Percentiles rank a stretch among this genome's conserved stretches.
These are phyloP conservation scores for Penicillium sp. DNA, from an alignment of 2,329 filamentous ascomycete genomes.

Conservation along the genomic window DNA sequence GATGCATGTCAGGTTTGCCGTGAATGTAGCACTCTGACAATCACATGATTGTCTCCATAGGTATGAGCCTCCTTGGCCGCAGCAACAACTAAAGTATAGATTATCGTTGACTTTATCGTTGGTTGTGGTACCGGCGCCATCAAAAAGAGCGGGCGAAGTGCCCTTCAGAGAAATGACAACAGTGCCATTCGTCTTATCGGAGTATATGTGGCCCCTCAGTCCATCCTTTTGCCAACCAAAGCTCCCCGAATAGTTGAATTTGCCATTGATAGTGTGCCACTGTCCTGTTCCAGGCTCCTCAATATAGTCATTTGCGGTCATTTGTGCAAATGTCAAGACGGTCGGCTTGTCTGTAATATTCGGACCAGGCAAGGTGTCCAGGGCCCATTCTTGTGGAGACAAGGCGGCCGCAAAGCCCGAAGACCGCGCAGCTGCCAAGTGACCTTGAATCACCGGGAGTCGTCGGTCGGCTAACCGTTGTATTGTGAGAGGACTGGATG, in stretches of 20 bases:
- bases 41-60: constrained; percentile 91
- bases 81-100: constrained; percentile 96
- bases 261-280: constrained; percentile 76
- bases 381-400: constrained; percentile 73
- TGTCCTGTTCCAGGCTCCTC: constrained; percentile 66
- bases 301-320: constrained; percentile 88
- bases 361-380: constrained; percentile 74
- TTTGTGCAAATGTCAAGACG: constrained; percentile 77
- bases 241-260: constrained; percentile 80
- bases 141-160: constrained; percentile 84
- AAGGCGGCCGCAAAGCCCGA: constrained; percentile 66
- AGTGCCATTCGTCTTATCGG: constrained; percentile 79
- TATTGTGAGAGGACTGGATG: constrained; percentile 66
- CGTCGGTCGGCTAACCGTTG: constrained; percentile 78
- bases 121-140: constrained; percentile 93
- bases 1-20: constrained; percentile 90
- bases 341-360: constrained; percentile 84
- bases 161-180: constrained; percentile 92
- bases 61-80: constrained; percentile 85
- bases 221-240: constrained; percentile 94
- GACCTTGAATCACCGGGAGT: constrained; percentile 70
- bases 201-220: constrained; percentile 86
- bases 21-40: constrained; percentile 81
- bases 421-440: constrained; percentile 69
- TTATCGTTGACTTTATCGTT: constrained; percentile 99